A percentile compares a stretch with the other conserved stretches of the same genome.
Conservation (phyloP, 108 stramenopile genomes). For the Cylindrotheca fusiformis region DNA sequence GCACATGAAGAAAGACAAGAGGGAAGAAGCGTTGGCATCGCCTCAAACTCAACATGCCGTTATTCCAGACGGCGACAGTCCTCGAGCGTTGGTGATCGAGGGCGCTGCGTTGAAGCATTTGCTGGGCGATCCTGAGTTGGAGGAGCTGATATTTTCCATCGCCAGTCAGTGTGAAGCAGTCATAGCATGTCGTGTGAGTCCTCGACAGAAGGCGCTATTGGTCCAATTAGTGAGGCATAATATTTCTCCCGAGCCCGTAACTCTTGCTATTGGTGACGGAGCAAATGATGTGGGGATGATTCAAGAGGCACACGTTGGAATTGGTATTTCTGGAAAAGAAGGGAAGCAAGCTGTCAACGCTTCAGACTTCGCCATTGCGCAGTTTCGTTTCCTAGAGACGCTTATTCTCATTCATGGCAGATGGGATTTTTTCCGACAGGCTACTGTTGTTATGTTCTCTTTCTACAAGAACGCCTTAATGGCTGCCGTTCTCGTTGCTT, state of each 20-base stretch:
- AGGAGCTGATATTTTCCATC: slow-evolving; percentile 83
- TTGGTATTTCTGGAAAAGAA: slow-evolving; percentile 95
- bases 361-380: slow-evolving; percentile 92
- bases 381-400: slow-evolving; percentile 87
- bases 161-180: slow-evolving; percentile 84
- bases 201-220: slow-evolving; percentile 90
- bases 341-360: slow-evolving; percentile 97
- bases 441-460: slow-evolving; percentile 89
- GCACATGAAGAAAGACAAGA: slow-evolving; percentile 64
- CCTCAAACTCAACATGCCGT: slow-evolving; percentile 10
- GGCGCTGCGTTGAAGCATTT: slow-evolving; percentile 84
- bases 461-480: slow-evolving; percentile 98
- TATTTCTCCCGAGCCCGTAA: slow-evolving; percentile 86
- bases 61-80: slow-evolving; percentile 29
- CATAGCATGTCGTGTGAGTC: slow-evolving; percentile 95
- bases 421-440: slow-evolving; percentile 91
- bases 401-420: slow-evolving; percentile 96
- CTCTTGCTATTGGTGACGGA: slow-evolving; percentile 97
- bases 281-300: slow-evolving; percentile 99
- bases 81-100: slow-evolving; percentile 88
- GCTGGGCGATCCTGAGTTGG: slow-evolving; percentile 68
- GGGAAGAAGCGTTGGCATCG: slow-evolving; percentile 6
- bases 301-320: slow-evolving; percentile 91
- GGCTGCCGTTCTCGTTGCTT: slow-evolving; percentile 73
- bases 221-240: slow-evolving; percentile 84